Base-by-base conservation (phyloP, 129 eudicot genomes). In the Deinandra increscens region DNA sequence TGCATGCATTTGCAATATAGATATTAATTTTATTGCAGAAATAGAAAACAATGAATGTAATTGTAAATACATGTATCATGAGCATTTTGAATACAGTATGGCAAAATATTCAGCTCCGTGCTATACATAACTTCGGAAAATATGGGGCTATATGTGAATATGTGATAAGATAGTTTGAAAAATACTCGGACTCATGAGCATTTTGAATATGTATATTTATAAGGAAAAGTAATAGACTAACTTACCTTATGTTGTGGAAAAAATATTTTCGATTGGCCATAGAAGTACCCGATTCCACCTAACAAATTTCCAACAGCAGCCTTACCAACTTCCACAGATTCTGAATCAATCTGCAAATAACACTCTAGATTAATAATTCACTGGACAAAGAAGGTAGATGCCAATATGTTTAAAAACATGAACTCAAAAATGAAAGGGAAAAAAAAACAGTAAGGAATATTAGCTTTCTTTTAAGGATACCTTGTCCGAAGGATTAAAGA, bases 281-380 rank as follows among this genome's bases (percentile, higher is more conserved):
- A 89, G 73, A 87, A 94, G 83, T 89, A 94, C 33, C 99, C 97
- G 43, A 94, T 85, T 45, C 97, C 99, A 60, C 99, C 99, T 72
- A 94, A 73, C 81, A 94, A 50, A 82, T 94, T 94, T 49, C 87
- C 95, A 11, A 94, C 68, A 67, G 97, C 95, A 75, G 93, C 91
- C 82, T 85, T 94, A 74, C 90, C 90, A 76, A 89, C 95, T 46
- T 75, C 71, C 60, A 74, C 20, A 18, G 88, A 74, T 70, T 85
- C 93, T 38, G 81, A 46, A 69, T 82, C 84, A 74, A 85, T 84
- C 97, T 92, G 88, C 76, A 83, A 76, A 71, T 18, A 33, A 45
- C 43, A 71, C 56, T 61, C 34, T 50, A 38, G 29, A 36, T 76
- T 45, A 68, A 39, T 29, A 37, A 20, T 23, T 60, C 50, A 1